Evolutionary conservation across 768 basidiomycete species (phyloP), one percentile per base, ranked within the genome.

Genomic region (Tremella yokohamensis): DNA sequence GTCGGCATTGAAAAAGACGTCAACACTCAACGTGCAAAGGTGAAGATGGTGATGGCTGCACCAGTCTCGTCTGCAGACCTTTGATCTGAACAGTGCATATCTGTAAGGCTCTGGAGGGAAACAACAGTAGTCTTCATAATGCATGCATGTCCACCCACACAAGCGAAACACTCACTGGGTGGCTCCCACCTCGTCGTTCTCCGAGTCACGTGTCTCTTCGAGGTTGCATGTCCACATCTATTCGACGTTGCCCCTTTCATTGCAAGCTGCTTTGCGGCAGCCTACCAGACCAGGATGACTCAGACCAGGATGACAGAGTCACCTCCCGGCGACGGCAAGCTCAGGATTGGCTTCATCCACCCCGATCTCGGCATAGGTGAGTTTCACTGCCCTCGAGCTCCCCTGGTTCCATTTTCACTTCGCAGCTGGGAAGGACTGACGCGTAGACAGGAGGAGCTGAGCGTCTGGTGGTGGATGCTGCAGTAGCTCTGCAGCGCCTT

Each of bases 1-100:
- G 88, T 99, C 40, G 84, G 86, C 58, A 89, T 98, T 6, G 92
- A 94, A 76, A 96, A 91, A 81, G 94, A 96, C 70, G 87, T 83
- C 70, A 93, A 92, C 63, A 96, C 92, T 16, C 90, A 93, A 70
- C 80, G 91, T 60, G 90, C 89, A 9, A 85, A 85, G 62, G 90
- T 94, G 7, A 89, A 68, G 65, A 76, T 76, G 75, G 56, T 64
- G 8, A 51, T 76, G 61, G 64, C 70, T 4, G 62, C 60, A 16
- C 73, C 73, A 8, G 71, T 70, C 20, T 58, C 53, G 24, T 76
- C 74, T 8, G 64, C 63, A 26, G 55, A 55, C 6, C 53, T 76
- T 62, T 74, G 62, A 44, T 24, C 12, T 25, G 29, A n/a, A n/a
- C n/a, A n/a, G n/a, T 34, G 29, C 29, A 34, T 11, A 34, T 11